Percentiles rank a stretch among this genome's conserved stretches.
These are phyloP conservation scores for Trichosanthes truncata DNA, from an alignment of 306 rosid genomes.

Conservation along the genomic window DNA sequence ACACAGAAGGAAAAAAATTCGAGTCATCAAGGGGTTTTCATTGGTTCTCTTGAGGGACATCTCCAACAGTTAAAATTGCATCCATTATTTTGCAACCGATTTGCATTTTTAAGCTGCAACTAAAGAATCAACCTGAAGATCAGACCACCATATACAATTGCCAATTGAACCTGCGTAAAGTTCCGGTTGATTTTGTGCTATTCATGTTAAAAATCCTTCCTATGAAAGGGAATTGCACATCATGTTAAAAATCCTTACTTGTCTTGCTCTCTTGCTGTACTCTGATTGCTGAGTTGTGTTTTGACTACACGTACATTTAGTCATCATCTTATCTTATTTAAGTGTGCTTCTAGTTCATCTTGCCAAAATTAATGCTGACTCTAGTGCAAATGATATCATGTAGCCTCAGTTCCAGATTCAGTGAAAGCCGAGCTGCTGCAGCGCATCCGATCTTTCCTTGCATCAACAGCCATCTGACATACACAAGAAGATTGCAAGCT, in stretches of 20 bases:
- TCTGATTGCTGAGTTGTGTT: not conserved
- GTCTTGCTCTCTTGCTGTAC: not conserved
- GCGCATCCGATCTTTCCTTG: slow-evolving; percentile 59
- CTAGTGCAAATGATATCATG: not conserved
- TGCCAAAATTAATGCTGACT: not conserved
- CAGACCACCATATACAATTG: not conserved
- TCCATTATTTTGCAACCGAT: not conserved
- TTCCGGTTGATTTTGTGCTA: too few species aligned
- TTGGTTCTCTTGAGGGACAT: not conserved
- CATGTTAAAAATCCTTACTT: not conserved
- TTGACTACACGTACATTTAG: not conserved
- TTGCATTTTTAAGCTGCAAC: not conserved
- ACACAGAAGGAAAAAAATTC: not conserved
- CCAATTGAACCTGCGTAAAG: too few species aligned
- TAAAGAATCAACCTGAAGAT: not conserved
- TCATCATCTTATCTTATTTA: not conserved
- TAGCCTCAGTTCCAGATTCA: slow-evolving; percentile 85
- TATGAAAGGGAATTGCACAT: not conserved
- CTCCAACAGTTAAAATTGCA: not conserved
- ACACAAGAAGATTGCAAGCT: not conserved
- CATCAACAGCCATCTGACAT: slow-evolving; percentile 46
- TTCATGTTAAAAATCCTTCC: not conserved
- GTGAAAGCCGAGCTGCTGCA: slow-evolving; percentile 82
- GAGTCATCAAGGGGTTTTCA: not conserved
- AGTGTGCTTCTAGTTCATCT: not conserved